phyloP scores from a whole-genome alignment of 2,329 filamentous ascomycete genomes.

The Trichoderma atrobrunneum region DNA sequence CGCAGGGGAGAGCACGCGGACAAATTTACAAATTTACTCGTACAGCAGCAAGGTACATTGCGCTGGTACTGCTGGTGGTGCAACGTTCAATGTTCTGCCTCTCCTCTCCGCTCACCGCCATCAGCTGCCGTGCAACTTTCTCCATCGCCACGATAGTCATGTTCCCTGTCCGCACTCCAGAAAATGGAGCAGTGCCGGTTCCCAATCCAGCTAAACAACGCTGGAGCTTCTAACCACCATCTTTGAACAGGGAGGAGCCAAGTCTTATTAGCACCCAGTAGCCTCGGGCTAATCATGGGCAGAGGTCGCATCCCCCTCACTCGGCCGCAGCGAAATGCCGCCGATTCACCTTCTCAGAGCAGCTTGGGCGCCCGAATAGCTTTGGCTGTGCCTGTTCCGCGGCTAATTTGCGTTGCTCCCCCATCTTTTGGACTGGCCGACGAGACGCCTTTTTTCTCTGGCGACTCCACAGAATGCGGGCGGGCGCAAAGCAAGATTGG shows the following conservation, averaged over 20 bases:
- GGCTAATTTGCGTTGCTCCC: not conserved
- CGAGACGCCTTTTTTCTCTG: not conserved
- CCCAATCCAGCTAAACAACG: not conserved
- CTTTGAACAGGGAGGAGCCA: not conserved
- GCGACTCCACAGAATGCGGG: conserved; percentile 9
- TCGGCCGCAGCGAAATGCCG: conserved; percentile 10
- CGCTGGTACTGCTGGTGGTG: not conserved
- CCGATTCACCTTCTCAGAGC: conserved; percentile 15
- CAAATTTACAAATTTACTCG: not conserved
- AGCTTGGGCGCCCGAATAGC: conserved; percentile 5
- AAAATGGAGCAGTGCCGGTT: conserved; percentile 5
- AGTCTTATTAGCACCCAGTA: not conserved
- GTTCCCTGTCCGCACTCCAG: not conserved
- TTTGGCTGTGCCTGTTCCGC: not conserved
- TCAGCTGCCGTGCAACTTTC: not conserved
- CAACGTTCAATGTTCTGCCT: not conserved
- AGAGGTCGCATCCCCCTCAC: not conserved
- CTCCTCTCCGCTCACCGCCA: not conserved
- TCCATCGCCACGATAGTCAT: conserved; percentile 6
- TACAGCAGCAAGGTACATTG: not conserved
- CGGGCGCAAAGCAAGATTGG: conserved; percentile 7
- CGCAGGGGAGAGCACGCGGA: not conserved
- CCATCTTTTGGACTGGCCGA: conserved; percentile 3
- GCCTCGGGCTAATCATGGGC: conserved; percentile 11
- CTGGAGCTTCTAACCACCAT: not conserved